These are phyloP conservation scores for Scytalidium lignicola DNA, from an alignment of 2,329 filamentous ascomycete species.

Conservation along the genomic window DNA sequence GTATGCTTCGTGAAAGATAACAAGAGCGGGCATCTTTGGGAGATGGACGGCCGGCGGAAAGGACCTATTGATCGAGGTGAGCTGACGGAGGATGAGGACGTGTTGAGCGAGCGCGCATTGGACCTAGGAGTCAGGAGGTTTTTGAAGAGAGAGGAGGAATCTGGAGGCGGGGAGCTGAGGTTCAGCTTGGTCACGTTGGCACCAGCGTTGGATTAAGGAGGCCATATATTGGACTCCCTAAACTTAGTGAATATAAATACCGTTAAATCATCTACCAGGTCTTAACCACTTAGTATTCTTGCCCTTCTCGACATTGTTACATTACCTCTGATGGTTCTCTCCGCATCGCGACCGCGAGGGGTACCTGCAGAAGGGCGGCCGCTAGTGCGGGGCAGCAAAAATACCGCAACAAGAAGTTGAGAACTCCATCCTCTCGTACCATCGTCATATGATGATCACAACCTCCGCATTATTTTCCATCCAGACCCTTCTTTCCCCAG, in stretches of 20 bases:
- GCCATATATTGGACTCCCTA: no score
- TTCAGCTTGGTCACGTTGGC: conserved; percentile 26
- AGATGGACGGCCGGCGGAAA: conserved; percentile 66
- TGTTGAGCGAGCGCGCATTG: conserved; percentile 71
- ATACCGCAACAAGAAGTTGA: neutral
- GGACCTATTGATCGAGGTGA: conserved; percentile 46
- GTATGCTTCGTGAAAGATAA: conserved; percentile 83
- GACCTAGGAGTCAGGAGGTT: conserved; percentile 54
- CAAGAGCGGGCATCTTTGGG: conserved; percentile 63
- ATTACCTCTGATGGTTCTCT: no score
- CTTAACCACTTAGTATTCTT: no score
- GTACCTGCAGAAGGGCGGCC: neutral
- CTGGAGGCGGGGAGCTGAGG: conserved; percentile 21
- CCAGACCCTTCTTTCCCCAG: neutral
- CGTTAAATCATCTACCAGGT: no score
- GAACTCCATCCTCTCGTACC: neutral
- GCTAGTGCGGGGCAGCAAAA: neutral
- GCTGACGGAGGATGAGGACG: conserved; percentile 59
- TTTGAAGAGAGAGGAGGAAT: conserved; percentile 20
- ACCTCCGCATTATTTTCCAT: no score
- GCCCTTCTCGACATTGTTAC: no score
- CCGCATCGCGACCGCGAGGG: no score
- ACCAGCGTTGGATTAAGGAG: conserved; percentile 17
- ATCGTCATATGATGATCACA: neutral
- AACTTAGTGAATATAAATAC: no score